Evolutionary conservation across 2,329 filamentous ascomycete species (phyloP).

Genomic region (Xylariaceae sp.): DNA sequence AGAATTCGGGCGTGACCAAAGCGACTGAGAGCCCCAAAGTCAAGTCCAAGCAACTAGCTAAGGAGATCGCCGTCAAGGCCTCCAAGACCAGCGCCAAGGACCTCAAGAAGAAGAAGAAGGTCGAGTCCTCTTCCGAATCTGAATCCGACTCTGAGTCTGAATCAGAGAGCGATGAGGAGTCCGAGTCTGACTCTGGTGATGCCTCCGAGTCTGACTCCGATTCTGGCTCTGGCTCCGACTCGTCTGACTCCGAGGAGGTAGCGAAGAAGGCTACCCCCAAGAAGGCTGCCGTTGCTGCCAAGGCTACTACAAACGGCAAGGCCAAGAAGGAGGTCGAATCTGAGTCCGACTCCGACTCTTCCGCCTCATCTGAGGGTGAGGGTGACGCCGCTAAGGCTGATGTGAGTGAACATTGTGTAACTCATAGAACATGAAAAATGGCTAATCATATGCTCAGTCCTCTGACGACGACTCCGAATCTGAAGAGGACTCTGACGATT

Average conservation of each 20-base stretch:
- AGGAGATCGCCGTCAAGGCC: constrained; percentile 50
- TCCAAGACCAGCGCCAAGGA: constrained; percentile 34
- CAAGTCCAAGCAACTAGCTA: constrained; percentile 63
- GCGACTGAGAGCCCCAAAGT: constrained; percentile 57
- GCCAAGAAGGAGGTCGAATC: constrained; percentile 30
- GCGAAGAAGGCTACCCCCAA: constrained; percentile 31
- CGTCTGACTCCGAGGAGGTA: constrained; percentile 24
- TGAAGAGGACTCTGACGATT: constrained; percentile 23
- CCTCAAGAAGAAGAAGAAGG: constrained; percentile 35
- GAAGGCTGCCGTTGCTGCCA: constrained; percentile 25
- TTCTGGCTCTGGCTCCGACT: constrained; percentile 19
- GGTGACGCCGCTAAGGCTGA: constrained; percentile 25
- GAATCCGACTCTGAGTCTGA: constrained; percentile 32
- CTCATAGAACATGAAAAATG: background rate
- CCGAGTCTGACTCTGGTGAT: constrained; percentile 29
- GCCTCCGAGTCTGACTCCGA: constrained; percentile 30
- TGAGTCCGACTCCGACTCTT: constrained; percentile 33
- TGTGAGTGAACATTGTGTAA: constrained; percentile 22
- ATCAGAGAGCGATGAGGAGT: constrained; percentile 24
- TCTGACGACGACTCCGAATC: constrained; percentile 11
- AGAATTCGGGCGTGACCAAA: constrained; percentile 64
- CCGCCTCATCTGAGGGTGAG: constrained; percentile 32
- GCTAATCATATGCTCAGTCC: constrained; percentile 15
- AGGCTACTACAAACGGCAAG: constrained; percentile 31
- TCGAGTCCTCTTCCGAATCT: constrained; percentile 36